These are phyloP conservation scores for Curvularia spicifera DNA, from an alignment of 2,329 filamentous ascomycete genomes.

Conservation along the genomic window DNA sequence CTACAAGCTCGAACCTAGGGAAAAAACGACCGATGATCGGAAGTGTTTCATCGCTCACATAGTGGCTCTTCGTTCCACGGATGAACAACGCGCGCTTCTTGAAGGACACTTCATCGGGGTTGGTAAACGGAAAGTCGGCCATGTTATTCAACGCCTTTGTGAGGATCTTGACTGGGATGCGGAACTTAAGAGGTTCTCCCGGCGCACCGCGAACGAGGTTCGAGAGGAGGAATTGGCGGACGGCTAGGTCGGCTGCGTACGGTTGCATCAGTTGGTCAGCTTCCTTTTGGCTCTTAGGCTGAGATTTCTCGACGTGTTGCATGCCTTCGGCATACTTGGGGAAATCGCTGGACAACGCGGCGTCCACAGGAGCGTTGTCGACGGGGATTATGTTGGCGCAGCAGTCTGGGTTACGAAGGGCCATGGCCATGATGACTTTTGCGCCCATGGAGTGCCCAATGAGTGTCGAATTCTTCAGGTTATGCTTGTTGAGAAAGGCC, in stretches of 20 bases:
- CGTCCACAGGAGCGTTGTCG: conserved; percentile 90
- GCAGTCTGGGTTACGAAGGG: conserved; percentile 70
- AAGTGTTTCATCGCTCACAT: conserved; percentile 79
- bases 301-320: conserved; percentile 75
- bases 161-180: conserved; percentile 77
- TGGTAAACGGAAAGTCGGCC: conserved; percentile 86
- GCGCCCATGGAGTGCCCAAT: conserved; percentile 98
- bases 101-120: conserved; percentile 72
- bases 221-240: conserved; percentile 90
- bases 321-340: conserved; percentile 82
- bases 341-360: conserved; percentile 75
- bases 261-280: conserved; percentile 79
- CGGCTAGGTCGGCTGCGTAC: conserved; percentile 75
- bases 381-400: conserved; percentile 79
- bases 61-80: conserved; percentile 75
- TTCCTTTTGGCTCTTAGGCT: conserved; percentile 72
- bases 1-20: conserved; percentile 73
- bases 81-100: conserved; percentile 82
- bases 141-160: conserved; percentile 72
- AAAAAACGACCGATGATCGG: conserved; percentile 85
- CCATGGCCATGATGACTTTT: conserved; percentile 89
- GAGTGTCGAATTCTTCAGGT: conserved; percentile 72
- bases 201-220: conserved; percentile 71
- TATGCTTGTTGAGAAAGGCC: conserved; percentile 75
- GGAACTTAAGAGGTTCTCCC: conserved; percentile 69